Percentiles rank a stretch among this genome's conserved stretches.
Conservation (phyloP, 345 rosid genomes). For the Moringa oleifera region DNA sequence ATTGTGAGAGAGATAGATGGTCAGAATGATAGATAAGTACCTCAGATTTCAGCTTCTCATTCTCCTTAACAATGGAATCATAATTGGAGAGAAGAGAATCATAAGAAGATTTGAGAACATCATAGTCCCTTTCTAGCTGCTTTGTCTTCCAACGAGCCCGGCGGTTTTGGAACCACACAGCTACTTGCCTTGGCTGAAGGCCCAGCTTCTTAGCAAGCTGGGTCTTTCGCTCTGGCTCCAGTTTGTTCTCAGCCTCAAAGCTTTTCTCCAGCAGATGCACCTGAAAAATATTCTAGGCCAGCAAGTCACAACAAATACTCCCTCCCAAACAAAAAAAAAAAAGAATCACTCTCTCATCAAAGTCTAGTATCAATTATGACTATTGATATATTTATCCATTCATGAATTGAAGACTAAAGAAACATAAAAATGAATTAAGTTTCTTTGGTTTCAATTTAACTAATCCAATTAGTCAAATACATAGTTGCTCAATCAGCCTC, state of each 20-base stretch:
- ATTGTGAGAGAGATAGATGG: background rate
- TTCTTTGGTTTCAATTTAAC: too few species aligned
- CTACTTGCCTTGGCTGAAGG: constrained; percentile 87
- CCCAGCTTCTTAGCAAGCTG: constrained; percentile 87
- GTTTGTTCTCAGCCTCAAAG: constrained; percentile 91
- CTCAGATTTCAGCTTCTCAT: constrained; percentile 68
- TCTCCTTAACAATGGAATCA: constrained; percentile 51
- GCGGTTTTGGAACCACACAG: constrained; percentile 98
- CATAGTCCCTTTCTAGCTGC: constrained; percentile 87
- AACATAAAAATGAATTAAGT: too few species aligned
- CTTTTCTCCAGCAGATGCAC: constrained; percentile 84
- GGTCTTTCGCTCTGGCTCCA: constrained; percentile 88
- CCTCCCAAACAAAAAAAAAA: background rate
- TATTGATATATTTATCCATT: background rate
- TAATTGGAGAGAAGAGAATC: constrained; percentile 61
- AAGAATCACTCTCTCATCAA: background rate
- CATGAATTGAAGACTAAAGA: too few species aligned
- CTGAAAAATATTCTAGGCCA: constrained; percentile 18
- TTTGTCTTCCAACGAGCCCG: constrained; percentile 94
- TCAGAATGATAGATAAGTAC: constrained; percentile 24
- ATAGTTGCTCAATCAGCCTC: too few species aligned
- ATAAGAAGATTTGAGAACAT: constrained; percentile 71
- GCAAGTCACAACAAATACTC: background rate
- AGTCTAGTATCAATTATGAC: background rate
- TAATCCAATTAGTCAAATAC: too few species aligned